Evolutionary conservation across 2,329 filamentous ascomycete genomes (phyloP).

Genomic region (Cordyceps tenuipes): DNA sequence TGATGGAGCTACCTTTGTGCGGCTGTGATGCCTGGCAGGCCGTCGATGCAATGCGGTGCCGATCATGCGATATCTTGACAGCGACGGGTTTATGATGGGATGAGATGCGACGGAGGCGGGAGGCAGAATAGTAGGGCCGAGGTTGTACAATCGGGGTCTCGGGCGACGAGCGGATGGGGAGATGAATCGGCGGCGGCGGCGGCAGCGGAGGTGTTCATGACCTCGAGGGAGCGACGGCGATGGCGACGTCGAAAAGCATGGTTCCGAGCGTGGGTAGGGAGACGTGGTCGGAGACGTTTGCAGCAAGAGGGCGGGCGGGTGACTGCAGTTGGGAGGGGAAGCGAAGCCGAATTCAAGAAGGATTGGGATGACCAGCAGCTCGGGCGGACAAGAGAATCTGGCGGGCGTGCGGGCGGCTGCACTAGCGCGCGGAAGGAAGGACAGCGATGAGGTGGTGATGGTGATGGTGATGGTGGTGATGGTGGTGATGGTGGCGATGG

Average conservation of each 20-base stretch:
- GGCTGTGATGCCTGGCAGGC: not conserved
- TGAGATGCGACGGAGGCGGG: not conserved
- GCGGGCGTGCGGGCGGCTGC: not conserved
- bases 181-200: not conserved
- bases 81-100: not conserved
- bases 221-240: conserved; percentile 7
- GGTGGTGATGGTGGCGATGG: not conserved
- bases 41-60: not conserved
- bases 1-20: not conserved
- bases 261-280: not conserved
- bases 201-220: not conserved
- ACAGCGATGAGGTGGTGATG: not conserved
- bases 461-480: not conserved
- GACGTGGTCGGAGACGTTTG: not conserved
- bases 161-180: not conserved
- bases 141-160: not conserved
- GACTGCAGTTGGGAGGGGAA: not conserved
- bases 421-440: conserved; percentile 2
- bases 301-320: not conserved
- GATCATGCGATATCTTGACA: not conserved
- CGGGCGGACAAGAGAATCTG: not conserved
- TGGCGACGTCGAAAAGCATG: conserved; percentile 1
- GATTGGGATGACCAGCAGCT: not conserved
- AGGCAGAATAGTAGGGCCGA: not conserved
- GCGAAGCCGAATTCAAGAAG: not conserved